Base-by-base conservation (phyloP, 768 basidiomycete genomes). In the Dictyophora rubrovolvata region DNA sequence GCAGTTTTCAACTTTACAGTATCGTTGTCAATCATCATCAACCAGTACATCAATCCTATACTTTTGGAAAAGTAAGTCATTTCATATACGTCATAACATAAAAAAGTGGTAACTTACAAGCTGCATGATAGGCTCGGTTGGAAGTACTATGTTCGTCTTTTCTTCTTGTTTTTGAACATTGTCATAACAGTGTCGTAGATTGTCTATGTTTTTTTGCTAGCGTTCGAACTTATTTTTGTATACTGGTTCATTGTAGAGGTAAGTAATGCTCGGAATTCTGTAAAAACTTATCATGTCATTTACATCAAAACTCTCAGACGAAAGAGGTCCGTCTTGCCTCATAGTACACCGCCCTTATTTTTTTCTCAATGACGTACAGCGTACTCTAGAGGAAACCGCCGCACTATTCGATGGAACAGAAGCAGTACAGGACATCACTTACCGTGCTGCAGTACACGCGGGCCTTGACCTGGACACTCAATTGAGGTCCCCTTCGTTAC, bases 111-210 rank as follows among this genome's bases (percentile, higher is more conserved):
- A 62, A 48, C 53, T 28, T 54, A 33, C 2, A 22, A 17, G 14
- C 17, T 46, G 23, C 12, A 21, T 54, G 2, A 16, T 35, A 63
- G 52, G 58, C 61, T 56, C 60, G 60, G 18, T 59, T 67, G 89
- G 89, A 88, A 83, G 67, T 90, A 89, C 76, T 88, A 87, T 68
- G 78, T 82, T 57, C 55, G 79, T 72, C 6, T 12, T 18, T 48
- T 11, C 55, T 48, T 46, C 11, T 56, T 11, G n/a, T 34, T 60
- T 63, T n/a, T 23, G 54, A 48, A 42, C 42, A 61, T 12, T 28
- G 4, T 56, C 9, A 7, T 37, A 28, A 2, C 11, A 12, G 6
- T 20, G 7, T 55, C 14, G 20, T 34, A 60, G 52, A 22, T 60
- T 33, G 14, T 54, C 22, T 60, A 46, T 23, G 54, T 42, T 36